Evolutionary conservation across 1,284 basidiomycete species (phyloP).

Genomic region (Boletus smithii): DNA sequence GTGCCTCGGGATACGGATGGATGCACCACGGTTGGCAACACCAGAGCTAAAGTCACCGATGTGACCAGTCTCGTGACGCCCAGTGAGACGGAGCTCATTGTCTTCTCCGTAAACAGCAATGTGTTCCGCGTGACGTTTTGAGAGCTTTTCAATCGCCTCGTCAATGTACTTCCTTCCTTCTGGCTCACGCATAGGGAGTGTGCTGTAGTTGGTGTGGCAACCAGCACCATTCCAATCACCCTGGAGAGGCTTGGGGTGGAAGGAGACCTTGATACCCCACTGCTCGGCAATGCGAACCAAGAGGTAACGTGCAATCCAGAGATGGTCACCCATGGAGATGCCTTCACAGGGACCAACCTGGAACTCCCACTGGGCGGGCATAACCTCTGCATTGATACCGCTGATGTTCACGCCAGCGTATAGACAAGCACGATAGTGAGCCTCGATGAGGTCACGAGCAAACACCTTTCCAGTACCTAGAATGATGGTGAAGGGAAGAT

Average conservation of each 20-base stretch:
- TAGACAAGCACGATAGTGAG: slow-evolving; percentile 96
- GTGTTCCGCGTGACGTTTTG: slow-evolving; percentile 83
- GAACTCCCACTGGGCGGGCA: slow-evolving; percentile 99
- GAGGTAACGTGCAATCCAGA: slow-evolving; percentile 96
- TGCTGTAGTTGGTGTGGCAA: slow-evolving; percentile 93
- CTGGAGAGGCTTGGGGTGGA: slow-evolving; percentile 98
- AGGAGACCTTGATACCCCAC: slow-evolving; percentile 96
- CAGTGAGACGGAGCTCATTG: slow-evolving; percentile 92
- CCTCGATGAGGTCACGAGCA: slow-evolving; percentile 98
- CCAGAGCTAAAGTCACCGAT: slow-evolving; percentile 92
- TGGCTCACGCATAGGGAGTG: slow-evolving; percentile 86
- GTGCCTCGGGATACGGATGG: slow-evolving; percentile 92
- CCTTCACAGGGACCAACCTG: slow-evolving; percentile 98
- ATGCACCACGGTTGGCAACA: slow-evolving; percentile 96
- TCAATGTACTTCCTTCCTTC: slow-evolving; percentile 96
- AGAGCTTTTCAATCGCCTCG: slow-evolving; percentile 87
- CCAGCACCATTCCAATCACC: slow-evolving; percentile 99
- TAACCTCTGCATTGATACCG: slow-evolving; percentile 99
- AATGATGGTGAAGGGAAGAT: slow-evolving; percentile 10
- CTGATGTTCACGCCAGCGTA: slow-evolving; percentile 98
- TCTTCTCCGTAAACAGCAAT: slow-evolving; percentile 97
- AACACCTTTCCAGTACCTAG: slow-evolving; percentile 94
- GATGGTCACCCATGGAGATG: slow-evolving; percentile 97
- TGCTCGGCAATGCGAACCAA: slow-evolving; percentile 94
- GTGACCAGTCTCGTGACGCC: slow-evolving; percentile 95